Conservation (phyloP, 2,329 filamentous ascomycete genomes). For the Dryadomyces sulphureus region DNA sequence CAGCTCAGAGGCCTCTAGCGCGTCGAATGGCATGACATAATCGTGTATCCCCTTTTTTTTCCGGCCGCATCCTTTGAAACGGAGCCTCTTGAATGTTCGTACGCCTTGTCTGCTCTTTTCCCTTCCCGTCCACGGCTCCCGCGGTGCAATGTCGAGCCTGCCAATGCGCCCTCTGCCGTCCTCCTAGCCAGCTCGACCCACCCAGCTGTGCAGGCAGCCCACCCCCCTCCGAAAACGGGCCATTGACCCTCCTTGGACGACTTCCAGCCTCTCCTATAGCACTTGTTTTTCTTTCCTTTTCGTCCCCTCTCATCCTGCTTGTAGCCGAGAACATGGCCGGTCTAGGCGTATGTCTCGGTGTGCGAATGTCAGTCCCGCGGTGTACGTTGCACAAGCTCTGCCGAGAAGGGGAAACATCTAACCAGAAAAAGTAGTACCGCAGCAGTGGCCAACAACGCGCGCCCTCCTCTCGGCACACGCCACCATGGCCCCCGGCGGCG, state of each 20-base stretch:
- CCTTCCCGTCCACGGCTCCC: background rate
- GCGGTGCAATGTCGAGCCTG: background rate
- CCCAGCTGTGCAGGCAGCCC: background rate
- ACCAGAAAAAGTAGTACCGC: background rate
- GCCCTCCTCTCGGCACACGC: background rate
- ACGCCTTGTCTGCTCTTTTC: background rate
- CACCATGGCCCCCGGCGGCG: background rate
- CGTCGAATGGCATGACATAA: background rate
- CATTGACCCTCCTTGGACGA: too few relatives aligned
- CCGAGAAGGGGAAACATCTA: background rate
- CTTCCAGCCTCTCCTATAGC: background rate
- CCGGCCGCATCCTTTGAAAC: background rate
- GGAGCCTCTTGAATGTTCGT: too few relatives aligned
- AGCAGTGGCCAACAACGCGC: background rate
- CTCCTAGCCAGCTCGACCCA: background rate
- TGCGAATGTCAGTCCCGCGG: too few relatives aligned
- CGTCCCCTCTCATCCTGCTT: too few relatives aligned
- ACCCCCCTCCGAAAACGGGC: too few relatives aligned
- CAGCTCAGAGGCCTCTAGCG: background rate
- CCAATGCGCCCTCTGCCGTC: background rate
- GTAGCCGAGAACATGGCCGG: too few relatives aligned
- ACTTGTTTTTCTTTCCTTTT: background rate
- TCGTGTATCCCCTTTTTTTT: background rate
- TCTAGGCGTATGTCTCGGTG: too few relatives aligned
- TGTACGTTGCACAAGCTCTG: conserved; percentile 2